Evolutionary conservation across 2,329 filamentous ascomycete species (phyloP), one percentile per base, ranked within the genome.

Genomic region (Fusarium sp.): DNA sequence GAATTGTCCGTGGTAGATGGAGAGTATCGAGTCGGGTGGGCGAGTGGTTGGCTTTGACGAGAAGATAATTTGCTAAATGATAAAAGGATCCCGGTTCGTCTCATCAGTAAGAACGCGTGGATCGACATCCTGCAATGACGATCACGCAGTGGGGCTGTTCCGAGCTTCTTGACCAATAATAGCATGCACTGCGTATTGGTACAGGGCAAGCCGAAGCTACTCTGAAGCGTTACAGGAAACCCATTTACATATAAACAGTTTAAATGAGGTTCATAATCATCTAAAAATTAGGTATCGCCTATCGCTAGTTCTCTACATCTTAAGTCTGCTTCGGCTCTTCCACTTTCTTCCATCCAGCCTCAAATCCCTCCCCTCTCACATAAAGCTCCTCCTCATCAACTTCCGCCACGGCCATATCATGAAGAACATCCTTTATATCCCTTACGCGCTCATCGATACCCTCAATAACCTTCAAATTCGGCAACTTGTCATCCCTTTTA

Each of bases 241-340:
- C 3, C 25, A n/a, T n/a, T 29, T 6, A 31, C 2, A 4, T 15
- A 46, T 12, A 21, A 29, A 29, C 14, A 10, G 6, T 4, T 8
- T 7, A 8, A 9, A 29, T 4, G 11, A 11, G 0, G 4, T 6
- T 7, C 0, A 16, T n/a, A 11, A 18, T n/a, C n/a, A 8, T 29
- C 6, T 16, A 8, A 4, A 16, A 15, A 4, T n/a, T 4, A 21
- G 4, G 7, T 2, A 23, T 7, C 0, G 18, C 7, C 15, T 31
- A 7, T 2, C 1, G 18, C 2, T 8, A 4, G 2, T n/a, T 8
- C 5, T 23, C 5, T 33, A 7, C 21, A 7, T 18, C 2, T 10
- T 14, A 7, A 6, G 19, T 33, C 29, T 33, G 11, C 16, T 23
- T 6, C 5, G 4, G 16, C 21, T 33, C 46, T 1, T 49, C 29